Percentiles rank a stretch among this genome's conserved stretches.
These are phyloP conservation scores for Herpetomonas samuelpessoai DNA, from an alignment of 208 protist species.

Conservation along the genomic window DNA sequence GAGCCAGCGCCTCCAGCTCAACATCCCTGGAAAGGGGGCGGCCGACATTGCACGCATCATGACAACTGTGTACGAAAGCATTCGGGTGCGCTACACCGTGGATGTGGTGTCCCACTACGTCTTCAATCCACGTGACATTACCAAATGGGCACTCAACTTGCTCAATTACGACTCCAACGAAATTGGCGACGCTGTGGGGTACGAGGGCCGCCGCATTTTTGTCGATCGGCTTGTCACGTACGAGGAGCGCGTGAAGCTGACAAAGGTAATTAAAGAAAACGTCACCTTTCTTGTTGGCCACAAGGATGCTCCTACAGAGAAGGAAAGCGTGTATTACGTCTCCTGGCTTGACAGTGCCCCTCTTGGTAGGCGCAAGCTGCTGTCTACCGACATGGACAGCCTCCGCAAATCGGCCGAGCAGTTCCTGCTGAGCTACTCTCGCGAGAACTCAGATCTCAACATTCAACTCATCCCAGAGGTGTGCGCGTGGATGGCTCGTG, in stretches of 20 bases:
- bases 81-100: conserved; percentile 88
- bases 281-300: conserved; percentile 75
- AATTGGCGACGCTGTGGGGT: conserved; percentile 87
- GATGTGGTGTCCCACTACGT: conserved; percentile 97
- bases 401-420: conserved; percentile 70
- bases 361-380: conserved; percentile 55
- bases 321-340: conserved; percentile 75
- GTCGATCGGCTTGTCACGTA: conserved; percentile 91
- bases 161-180: conserved; percentile 87
- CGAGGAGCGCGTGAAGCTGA: conserved; percentile 73
- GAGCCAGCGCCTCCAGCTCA: conserved; percentile 60
- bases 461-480: conserved; percentile 95
- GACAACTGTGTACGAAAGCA: conserved; percentile 93
- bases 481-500: conserved; percentile 88
- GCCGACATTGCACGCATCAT: conserved; percentile 92
- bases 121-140: conserved; percentile 97
- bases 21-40: conserved; percentile 63
- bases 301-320: conserved; percentile 59
- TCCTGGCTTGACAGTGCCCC: conserved; percentile 55
- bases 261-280: conserved; percentile 77
- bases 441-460: conserved; percentile 92
- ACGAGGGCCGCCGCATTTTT: conserved; percentile 95
- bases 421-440: conserved; percentile 87
- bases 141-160: conserved; percentile 92
- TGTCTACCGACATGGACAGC: conserved; percentile 49